These are phyloP conservation scores for Emydomyces testavorans DNA, from an alignment of 2,329 filamentous ascomycete genomes.

Conservation along the genomic window DNA sequence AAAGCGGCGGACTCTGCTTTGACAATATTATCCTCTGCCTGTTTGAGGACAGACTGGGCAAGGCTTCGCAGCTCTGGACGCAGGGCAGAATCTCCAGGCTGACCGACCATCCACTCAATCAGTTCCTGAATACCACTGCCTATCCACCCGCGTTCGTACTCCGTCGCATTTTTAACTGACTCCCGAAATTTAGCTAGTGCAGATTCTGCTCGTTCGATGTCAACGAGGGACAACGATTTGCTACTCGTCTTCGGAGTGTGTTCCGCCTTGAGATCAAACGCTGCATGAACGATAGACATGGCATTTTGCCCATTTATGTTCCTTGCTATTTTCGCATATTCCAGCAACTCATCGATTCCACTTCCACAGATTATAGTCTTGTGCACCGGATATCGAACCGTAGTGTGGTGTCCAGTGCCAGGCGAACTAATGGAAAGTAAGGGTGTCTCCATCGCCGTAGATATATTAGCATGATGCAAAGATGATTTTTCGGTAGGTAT, in stretches of 20 bases:
- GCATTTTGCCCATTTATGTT: constrained; percentile 23
- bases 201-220: constrained; percentile 50
- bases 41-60: constrained; percentile 52
- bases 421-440: constrained; percentile 58
- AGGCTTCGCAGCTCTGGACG: constrained; percentile 57
- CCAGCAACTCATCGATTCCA: constrained; percentile 54
- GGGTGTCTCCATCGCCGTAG: constrained; percentile 62
- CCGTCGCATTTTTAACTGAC: constrained; percentile 55
- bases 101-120: constrained; percentile 51
- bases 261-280: constrained; percentile 38
- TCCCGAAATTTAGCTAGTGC: constrained; percentile 58
- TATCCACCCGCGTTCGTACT: constrained; percentile 65
- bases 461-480: constrained; percentile 40
- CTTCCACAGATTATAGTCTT: constrained; percentile 63
- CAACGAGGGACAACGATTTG: constrained; percentile 43
- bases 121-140: constrained; percentile 57
- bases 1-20: constrained; percentile 23
- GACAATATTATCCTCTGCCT: constrained; percentile 26
- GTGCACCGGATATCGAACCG: constrained; percentile 72
- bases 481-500: constrained; percentile 40
- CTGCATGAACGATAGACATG: constrained; percentile 25
- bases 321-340: constrained; percentile 26
- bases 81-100: constrained; percentile 37
- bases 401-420: constrained; percentile 51
- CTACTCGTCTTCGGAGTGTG: constrained; percentile 29